Conservation (phyloP, 2,329 filamentous ascomycete species). For the Xylariaceae sp. region DNA sequence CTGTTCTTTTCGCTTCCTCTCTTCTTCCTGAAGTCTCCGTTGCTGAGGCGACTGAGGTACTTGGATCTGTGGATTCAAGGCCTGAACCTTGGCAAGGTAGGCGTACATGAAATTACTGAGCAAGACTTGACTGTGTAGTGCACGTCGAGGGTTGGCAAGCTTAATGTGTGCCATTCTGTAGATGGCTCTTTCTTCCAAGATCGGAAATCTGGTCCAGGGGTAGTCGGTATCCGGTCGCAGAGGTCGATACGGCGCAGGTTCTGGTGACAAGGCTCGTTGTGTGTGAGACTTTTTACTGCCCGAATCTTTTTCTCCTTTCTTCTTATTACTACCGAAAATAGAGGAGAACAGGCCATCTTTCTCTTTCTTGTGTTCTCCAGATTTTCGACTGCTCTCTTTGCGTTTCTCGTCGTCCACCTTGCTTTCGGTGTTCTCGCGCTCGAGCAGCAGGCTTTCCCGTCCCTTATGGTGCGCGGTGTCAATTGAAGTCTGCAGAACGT, state of each 20-base stretch:
- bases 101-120: constrained; percentile 99
- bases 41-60: constrained; percentile 79
- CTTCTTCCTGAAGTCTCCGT: constrained; percentile 51
- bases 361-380: constrained; percentile 75
- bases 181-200: constrained; percentile 92
- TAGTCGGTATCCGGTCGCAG: constrained; percentile 88
- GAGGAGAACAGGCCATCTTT: constrained; percentile 92
- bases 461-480: constrained; percentile 61
- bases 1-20: constrained; percentile 44
- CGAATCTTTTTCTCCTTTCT: constrained; percentile 73
- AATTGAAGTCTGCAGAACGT: constrained; percentile 82
- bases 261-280: constrained; percentile 72
- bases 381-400: constrained; percentile 71
- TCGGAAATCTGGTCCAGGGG: constrained; percentile 91
- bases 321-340: constrained; percentile 85
- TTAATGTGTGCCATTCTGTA: constrained; percentile 99
- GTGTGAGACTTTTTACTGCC: constrained; percentile 66
- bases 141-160: constrained; percentile 89
- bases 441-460: constrained; percentile 77
- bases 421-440: constrained; percentile 66
- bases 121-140: constrained; percentile 88
- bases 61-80: constrained; percentile 95
- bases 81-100: constrained; percentile 95
- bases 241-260: constrained; percentile 63
- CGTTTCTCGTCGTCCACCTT: constrained; percentile 77